Base-by-base conservation (phyloP, 2,329 filamentous ascomycete genomes). In the Dothideomycetes sp. region DNA sequence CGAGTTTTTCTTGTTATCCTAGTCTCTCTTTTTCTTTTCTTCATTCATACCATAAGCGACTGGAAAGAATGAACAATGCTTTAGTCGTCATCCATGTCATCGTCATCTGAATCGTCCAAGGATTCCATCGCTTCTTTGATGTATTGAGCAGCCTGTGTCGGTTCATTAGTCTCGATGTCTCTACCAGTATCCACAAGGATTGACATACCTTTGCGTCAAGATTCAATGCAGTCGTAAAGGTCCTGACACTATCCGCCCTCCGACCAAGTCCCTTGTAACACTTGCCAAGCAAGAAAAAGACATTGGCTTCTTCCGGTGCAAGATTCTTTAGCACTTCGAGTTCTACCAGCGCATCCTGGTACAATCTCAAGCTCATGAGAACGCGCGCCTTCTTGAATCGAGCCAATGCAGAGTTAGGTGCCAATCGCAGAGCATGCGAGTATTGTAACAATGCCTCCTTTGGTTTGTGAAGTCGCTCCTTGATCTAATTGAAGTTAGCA, bases 91-190 rank as follows among this genome's bases (percentile, higher is more conserved):
- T 67, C 66, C 38, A 84, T 78, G 43, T 79, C 74, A 44, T 84
- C 78, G 12, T 71, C 70, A 16, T 75, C 73, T 45, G 84, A 81
- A 43, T 87, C 81, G 54, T 94, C 86, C 44, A 96, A 74, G 52
- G 80, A 82, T 67, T 96, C 89, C 66, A 98, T 95, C 13, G 86
- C 87, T 59, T 94, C 87, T 64, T 96, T 98, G 63, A 98, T 95
- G 61, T 87, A 82, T 48, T 84, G 82, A 49, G 85, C 87, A 53
- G 89, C 86, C 88, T 94, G 50, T 27, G 17, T 33, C 24, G 39
- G 13, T 32, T 24, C 43, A 47, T 51, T 31, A 55, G 44, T 36
- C 43, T 33, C 24, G 18, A 15, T 22, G n/a, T 17, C 19, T 8
- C 33, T 18, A 1, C 12, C n/a, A 13, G 12, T 13, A 19, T 30